These are phyloP conservation scores for Malassezia arunalokei DNA, from an alignment of 1,284 basidiomycete genomes.

Conservation along the genomic window DNA sequence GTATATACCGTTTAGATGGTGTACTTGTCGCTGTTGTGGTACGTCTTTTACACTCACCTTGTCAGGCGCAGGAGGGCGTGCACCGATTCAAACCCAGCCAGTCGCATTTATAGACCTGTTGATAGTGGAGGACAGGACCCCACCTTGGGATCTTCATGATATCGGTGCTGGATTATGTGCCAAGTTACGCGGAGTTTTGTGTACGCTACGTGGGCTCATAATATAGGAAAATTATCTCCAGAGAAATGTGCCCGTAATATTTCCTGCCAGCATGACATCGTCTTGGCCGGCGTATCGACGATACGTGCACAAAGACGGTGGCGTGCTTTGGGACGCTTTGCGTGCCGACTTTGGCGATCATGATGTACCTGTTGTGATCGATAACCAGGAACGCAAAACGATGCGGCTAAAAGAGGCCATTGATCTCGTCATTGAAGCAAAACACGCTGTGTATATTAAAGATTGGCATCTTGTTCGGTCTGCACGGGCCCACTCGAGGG, in stretches of 20 bases:
- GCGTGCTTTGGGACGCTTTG: constrained; percentile 17
- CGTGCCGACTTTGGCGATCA: constrained; percentile 17
- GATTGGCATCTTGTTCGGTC: constrained; percentile 52
- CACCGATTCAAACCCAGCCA: constrained; percentile 1
- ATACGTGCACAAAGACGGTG: neutral
- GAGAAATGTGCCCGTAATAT: constrained; percentile 25
- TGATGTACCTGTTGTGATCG: constrained; percentile 18
- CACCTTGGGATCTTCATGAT: neutral
- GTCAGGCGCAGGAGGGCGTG: constrained; percentile 14
- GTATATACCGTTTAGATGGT: constrained; percentile 37
- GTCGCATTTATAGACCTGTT: neutral
- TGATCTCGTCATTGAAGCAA: constrained; percentile 10
- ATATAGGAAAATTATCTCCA: constrained; percentile 13
- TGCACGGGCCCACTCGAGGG: constrained; percentile 23
- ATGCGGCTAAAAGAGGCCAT: constrained; percentile 20
- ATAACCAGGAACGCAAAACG: constrained; percentile 7
- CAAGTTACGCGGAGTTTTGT: constrained; percentile 22
- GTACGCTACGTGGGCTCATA: constrained; percentile 4
- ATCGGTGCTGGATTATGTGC: constrained; percentile 12
- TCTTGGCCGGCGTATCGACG: constrained; percentile 10
- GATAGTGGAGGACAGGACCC: neutral
- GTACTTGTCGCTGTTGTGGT: constrained; percentile 34
- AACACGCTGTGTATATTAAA: constrained; percentile 50
- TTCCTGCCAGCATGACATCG: constrained; percentile 17
- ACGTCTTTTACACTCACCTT: neutral